Evolutionary conservation across 1,284 basidiomycete genomes (phyloP).

Genomic region (Rhodotorula sp.): DNA sequence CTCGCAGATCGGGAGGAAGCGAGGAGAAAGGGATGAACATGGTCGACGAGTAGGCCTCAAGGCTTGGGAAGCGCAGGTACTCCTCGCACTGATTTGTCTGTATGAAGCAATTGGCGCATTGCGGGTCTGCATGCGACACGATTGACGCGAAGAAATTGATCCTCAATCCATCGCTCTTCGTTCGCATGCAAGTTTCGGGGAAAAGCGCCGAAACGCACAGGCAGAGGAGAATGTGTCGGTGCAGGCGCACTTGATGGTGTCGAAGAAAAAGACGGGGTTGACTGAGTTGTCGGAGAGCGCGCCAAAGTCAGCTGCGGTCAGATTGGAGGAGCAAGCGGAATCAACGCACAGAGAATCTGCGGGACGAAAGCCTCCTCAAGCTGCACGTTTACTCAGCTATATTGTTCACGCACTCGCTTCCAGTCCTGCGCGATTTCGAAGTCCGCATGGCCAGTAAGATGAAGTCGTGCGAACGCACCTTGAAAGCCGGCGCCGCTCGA

Average conservation of each 20-base stretch:
- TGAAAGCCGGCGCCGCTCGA: conserved; percentile 17
- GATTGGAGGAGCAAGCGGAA: no score
- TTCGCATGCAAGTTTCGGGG: no score
- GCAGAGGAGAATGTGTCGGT: conserved; percentile 31
- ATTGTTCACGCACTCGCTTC: conserved; percentile 1
- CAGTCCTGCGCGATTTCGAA: not conserved
- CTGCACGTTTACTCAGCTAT: not conserved
- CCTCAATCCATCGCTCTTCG: no score
- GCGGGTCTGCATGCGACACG: conserved; percentile 13
- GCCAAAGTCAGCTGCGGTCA: no score
- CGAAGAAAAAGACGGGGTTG: conserved; percentile 18
- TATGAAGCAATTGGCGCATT: conserved; percentile 32
- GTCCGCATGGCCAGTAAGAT: not conserved
- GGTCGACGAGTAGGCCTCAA: conserved; percentile 11
- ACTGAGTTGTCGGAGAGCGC: not conserved
- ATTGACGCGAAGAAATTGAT: no score
- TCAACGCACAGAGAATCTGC: conserved; percentile 19
- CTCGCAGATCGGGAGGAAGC: no score
- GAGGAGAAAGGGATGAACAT: conserved; percentile 4
- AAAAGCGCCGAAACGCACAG: not conserved
- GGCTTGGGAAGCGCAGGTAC: conserved; percentile 21
- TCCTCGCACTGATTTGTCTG: conserved; percentile 33
- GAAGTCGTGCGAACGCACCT: conserved; percentile 3
- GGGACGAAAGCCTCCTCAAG: no score
- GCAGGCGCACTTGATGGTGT: conserved; percentile 29